Evolutionary conservation across 352 stramenopile species (phyloP), one percentile per base, ranked within the genome.

Genomic region (Plasmopara muralis): DNA sequence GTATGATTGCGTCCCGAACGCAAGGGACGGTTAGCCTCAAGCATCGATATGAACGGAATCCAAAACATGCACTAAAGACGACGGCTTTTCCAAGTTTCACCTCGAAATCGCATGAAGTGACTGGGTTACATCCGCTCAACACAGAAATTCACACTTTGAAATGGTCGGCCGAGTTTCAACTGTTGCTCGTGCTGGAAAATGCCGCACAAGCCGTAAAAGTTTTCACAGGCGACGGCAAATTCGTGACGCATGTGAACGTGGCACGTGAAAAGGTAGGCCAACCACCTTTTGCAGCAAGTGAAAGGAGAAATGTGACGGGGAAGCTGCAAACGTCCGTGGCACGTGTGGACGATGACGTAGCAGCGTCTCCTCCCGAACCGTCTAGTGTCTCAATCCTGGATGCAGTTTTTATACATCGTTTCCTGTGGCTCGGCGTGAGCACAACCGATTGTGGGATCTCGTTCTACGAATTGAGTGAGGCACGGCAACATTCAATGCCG

Each of bases 371-470:
- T 50, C 40, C 50, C 1, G 50, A 55, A 28, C 42, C 54, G 9
- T 47, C 48, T 0, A 74, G 71, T 13, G 57, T 86, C 5, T 85
- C 84, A 30, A 74, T 89, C 15, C 46, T 91, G 13, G 79, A 89
- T 10, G 77, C 82, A 12, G 73, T 73, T 15, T 89, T 88, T 48
- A 59, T 89, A 14, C 50, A 70, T 40, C 72, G 74, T 25, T 83
- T 81, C 42, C 50, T 75, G 47, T 79, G 81, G 50, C 59, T 93
- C 8, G 74, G 69, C 1, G 60, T 89, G 35, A 87, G 77, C 40
- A 87, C 77, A 14, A 87, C 83, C 10, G 76, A 93, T 57, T 87
- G 89, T 59, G 55, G 65, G 3, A 88, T 93, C 48, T 83, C 83
- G n/a, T 93, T 93, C 43, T 93, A 87, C 50, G 72, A 72, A 37